These are phyloP conservation scores for Populus davidiana DNA, from an alignment of 345 rosid genomes.

Conservation along the genomic window DNA sequence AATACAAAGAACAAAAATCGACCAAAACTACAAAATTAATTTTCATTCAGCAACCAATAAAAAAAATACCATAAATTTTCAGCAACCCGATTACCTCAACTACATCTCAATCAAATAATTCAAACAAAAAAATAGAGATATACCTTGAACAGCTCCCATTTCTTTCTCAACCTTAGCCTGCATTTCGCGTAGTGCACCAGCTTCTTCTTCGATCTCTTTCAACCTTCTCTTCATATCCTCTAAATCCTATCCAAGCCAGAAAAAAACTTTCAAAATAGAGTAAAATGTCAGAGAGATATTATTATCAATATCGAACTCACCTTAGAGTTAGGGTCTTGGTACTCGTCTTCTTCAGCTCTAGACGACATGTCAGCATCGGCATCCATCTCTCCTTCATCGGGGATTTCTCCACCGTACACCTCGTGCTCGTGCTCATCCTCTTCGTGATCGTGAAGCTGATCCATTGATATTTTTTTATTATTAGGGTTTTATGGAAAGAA, in stretches of 20 bases:
- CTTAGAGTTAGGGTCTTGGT: slow-evolving; percentile 59
- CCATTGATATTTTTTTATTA: slow-evolving; percentile 22
- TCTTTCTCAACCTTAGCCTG: slow-evolving; percentile 99
- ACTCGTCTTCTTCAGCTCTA: slow-evolving; percentile 51
- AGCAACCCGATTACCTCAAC: not conserved
- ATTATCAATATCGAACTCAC: slow-evolving; percentile 16
- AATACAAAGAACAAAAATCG: not conserved
- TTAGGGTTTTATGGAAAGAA: not conserved
- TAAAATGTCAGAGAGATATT: slow-evolving; percentile 10
- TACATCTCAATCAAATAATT: not conserved
- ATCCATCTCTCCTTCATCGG: slow-evolving; percentile 78
- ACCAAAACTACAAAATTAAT: not conserved
- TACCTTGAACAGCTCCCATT: slow-evolving; percentile 96
- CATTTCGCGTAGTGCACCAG: slow-evolving; percentile 97
- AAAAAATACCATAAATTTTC: not conserved
- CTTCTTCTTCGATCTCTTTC: slow-evolving; percentile 96
- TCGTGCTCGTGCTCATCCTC: slow-evolving; percentile 56
- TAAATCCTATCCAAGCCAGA: slow-evolving; percentile 53
- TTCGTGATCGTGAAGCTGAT: slow-evolving; percentile 27
- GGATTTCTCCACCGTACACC: slow-evolving; percentile 84
- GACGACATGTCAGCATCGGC: slow-evolving; percentile 50
- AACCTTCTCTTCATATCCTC: slow-evolving; percentile 97
- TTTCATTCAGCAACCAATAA: not conserved
- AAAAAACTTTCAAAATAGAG: slow-evolving; percentile 3
- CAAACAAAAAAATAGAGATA: slow-evolving; percentile 6